Evolutionary conservation across 1,139 yeast genomes (phyloP).

Genomic region (Hansenula lynferdii): DNA sequence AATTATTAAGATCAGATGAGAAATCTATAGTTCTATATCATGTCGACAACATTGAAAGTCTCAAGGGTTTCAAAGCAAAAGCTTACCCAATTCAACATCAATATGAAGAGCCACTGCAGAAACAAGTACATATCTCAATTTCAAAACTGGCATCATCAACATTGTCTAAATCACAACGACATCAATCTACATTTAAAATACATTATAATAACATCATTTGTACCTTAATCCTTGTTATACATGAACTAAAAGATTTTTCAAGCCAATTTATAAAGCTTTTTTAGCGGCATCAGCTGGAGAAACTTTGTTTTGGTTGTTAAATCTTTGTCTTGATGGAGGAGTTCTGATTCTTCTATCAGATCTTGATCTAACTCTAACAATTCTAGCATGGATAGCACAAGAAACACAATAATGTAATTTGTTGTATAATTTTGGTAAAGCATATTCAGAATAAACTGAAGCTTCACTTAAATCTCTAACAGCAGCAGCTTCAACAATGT

Average conservation of each 20-base stretch:
- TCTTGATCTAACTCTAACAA: constrained; percentile 99
- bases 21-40: no score
- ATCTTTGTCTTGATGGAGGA: constrained; percentile 99
- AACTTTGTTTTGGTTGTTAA: constrained; percentile 94
- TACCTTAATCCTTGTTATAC: no score
- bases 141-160: no score
- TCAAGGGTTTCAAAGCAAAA: no score
- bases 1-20: no score
- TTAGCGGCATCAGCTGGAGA: constrained; percentile 98
- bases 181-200: no score
- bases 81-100: no score
- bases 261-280: constrained; percentile 62
- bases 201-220: no score
- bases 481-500: constrained; percentile 99
- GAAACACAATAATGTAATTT: constrained; percentile 99
- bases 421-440: constrained; percentile 99
- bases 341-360: constrained; percentile 98
- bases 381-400: constrained; percentile 99
- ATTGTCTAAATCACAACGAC: no score
- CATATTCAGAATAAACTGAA: constrained; percentile 98
- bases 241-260: constrained; percentile 1
- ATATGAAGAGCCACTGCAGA: no score
- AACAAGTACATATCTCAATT: no score
- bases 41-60: no score
- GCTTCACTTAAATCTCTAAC: constrained; percentile 99